Evolutionary conservation across 2,329 filamentous ascomycete species (phyloP).

Genomic region (Aspergillus udagawae): DNA sequence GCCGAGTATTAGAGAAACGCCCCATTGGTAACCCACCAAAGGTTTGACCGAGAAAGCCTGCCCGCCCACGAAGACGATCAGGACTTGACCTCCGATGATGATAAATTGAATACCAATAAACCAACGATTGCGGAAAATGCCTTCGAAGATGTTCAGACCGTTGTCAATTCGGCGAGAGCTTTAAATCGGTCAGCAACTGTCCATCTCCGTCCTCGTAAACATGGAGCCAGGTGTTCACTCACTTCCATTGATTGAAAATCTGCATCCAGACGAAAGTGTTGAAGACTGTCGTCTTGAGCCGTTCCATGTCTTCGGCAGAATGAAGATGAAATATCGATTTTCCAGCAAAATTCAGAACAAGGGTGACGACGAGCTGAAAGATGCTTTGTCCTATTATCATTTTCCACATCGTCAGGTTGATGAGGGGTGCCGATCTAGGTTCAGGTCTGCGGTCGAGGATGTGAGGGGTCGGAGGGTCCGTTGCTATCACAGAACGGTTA

Average conservation of each 20-base stretch:
- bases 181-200: background rate
- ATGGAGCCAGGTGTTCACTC: conserved; percentile 5
- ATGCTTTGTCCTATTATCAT: conserved; percentile 44
- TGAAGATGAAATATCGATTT: conserved; percentile 29
- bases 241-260: conserved; percentile 50
- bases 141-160: conserved; percentile 43
- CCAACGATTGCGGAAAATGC: conserved; percentile 41
- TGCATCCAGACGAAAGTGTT: conserved; percentile 48
- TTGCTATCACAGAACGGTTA: conserved; percentile 38
- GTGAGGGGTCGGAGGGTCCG: conserved; percentile 56
- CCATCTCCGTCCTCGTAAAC: background rate
- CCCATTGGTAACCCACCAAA: conserved; percentile 65
- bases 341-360: conserved; percentile 46
- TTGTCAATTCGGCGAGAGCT: conserved; percentile 43
- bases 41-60: conserved; percentile 60
- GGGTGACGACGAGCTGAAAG: conserved; percentile 40
- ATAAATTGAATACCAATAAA: conserved; percentile 60
- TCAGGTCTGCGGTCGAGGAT: conserved; percentile 54
- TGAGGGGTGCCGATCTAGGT: conserved; percentile 43
- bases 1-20: conserved; percentile 65
- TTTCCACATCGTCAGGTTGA: conserved; percentile 46
- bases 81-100: conserved; percentile 66
- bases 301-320: conserved; percentile 14
- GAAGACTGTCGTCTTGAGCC: conserved; percentile 39
- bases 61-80: conserved; percentile 69